Evolutionary conservation across 208 protist genomes (phyloP).

Genomic region (Angomonas ambiguus): DNA sequence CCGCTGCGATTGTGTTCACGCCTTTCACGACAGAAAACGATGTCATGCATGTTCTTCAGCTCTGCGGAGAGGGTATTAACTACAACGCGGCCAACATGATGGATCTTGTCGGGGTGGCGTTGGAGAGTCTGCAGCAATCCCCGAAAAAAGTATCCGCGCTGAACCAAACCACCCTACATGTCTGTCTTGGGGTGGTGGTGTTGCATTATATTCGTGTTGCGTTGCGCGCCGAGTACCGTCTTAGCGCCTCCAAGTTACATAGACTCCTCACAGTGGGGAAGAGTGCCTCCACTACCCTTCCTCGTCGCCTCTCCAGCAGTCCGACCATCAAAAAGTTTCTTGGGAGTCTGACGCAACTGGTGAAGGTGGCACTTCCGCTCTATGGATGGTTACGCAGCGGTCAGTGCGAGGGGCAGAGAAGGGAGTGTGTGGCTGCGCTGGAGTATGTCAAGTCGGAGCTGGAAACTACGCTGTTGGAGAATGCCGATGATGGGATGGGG

Average conservation of each 20-base stretch:
- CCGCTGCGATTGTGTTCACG: slow-evolving; percentile 39
- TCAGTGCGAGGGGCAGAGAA: not conserved
- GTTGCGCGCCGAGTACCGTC: slow-evolving; percentile 37
- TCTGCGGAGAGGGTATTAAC: slow-evolving; percentile 56
- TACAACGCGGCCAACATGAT: slow-evolving; percentile 45
- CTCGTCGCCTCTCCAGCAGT: not conserved
- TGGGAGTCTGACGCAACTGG: not conserved
- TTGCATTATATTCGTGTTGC: slow-evolving; percentile 32
- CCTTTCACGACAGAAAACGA: slow-evolving; percentile 59
- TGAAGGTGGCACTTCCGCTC: not conserved
- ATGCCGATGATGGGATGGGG: not conserved
- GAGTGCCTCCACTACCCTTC: slow-evolving; percentile 6
- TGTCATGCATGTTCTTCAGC: slow-evolving; percentile 44
- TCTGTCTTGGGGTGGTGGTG: slow-evolving; percentile 45
- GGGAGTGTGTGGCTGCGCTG: not conserved
- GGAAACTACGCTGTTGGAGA: slow-evolving; percentile 11
- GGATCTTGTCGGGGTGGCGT: slow-evolving; percentile 21
- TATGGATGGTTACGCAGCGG: not conserved
- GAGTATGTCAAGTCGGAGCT: slow-evolving; percentile 17
- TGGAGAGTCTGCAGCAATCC: not conserved
- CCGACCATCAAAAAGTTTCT: slow-evolving; percentile 8
- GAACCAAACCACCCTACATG: slow-evolving; percentile 29
- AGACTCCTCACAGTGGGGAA: not conserved
- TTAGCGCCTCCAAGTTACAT: slow-evolving; percentile 29
- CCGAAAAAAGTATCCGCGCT: not conserved